These are phyloP conservation scores for Penicillium cataractarum DNA, from an alignment of 495 filamentous ascomycete species.

Conservation along the genomic window DNA sequence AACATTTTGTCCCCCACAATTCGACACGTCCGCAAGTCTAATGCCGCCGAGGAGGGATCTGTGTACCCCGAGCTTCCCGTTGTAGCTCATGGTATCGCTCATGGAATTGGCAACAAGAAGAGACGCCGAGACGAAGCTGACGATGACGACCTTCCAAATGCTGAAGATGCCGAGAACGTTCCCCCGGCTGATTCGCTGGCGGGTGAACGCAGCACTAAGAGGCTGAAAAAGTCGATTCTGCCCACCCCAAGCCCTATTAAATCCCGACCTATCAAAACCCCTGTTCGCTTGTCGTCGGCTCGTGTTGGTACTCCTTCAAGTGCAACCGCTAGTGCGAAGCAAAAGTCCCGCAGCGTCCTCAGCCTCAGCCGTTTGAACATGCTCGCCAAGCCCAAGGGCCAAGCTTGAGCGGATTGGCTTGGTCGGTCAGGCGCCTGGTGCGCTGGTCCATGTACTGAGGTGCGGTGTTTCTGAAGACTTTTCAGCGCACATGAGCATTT, in stretches of 20 bases:
- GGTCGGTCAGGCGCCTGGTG: constrained; percentile 17
- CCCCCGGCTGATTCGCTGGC: constrained; percentile 37
- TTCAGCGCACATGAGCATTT: constrained; percentile 8
- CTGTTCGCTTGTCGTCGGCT: constrained; percentile 36
- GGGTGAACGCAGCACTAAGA: constrained; percentile 48
- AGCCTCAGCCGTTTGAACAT: constrained; percentile 55
- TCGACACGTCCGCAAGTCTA: constrained; percentile 43
- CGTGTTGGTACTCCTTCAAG: constrained; percentile 39
- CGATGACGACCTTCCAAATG: constrained; percentile 55
- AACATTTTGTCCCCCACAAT: constrained; percentile 33
- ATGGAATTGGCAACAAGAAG: constrained; percentile 78
- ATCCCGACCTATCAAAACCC: constrained; percentile 35
- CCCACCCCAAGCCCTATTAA: constrained; percentile 45
- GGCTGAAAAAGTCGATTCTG: constrained; percentile 43
- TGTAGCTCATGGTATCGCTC: constrained; percentile 70
- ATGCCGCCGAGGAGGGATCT: constrained; percentile 12
- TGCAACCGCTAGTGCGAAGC: constrained; percentile 29
- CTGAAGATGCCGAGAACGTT: constrained; percentile 47
- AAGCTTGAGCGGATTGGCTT: constrained; percentile 22
- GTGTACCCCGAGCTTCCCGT: constrained; percentile 42
- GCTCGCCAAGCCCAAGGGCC: constrained; percentile 54
- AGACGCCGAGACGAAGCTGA: constrained; percentile 56
- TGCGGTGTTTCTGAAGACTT: background rate
- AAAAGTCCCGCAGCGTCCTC: constrained; percentile 41
- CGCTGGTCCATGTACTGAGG: constrained; percentile 12